Conservation (phyloP, 768 basidiomycete genomes). For the Gelatoporia subvermispora region DNA sequence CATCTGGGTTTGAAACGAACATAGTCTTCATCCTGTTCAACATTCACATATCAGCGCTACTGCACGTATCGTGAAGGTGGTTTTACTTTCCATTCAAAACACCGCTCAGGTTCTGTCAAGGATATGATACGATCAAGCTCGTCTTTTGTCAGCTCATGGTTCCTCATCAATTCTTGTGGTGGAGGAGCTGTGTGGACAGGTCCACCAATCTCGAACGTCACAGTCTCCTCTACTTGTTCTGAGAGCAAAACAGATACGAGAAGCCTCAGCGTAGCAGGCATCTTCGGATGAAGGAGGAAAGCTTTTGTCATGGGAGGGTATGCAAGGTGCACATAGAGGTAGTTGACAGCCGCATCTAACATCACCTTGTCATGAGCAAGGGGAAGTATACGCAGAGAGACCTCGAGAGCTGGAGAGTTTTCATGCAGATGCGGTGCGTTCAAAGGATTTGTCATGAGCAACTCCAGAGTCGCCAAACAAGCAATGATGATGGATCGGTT, state of each 20-base stretch:
- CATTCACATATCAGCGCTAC: background rate
- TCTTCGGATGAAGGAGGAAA: slow-evolving; percentile 65
- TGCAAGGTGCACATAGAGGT: slow-evolving; percentile 70
- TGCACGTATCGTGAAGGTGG: background rate
- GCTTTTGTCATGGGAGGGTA: slow-evolving; percentile 71
- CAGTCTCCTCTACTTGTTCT: slow-evolving; percentile 69
- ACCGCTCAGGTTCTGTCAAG: slow-evolving; percentile 70
- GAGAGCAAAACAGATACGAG: slow-evolving; percentile 62
- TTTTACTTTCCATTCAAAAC: slow-evolving; percentile 70
- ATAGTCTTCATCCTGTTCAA: slow-evolving; percentile 76
- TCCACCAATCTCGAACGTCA: slow-evolving; percentile 58
- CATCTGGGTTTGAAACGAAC: slow-evolving; percentile 70
- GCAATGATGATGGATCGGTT: slow-evolving; percentile 77
- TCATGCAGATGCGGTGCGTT: slow-evolving; percentile 51
- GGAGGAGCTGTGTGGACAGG: slow-evolving; percentile 55
- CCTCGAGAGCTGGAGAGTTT: slow-evolving; percentile 54
- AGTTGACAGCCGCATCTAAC: slow-evolving; percentile 68
- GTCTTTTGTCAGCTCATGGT: slow-evolving; percentile 67
- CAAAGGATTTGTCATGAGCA: slow-evolving; percentile 55
- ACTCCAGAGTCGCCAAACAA: slow-evolving; percentile 53
- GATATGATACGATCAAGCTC: slow-evolving; percentile 57
- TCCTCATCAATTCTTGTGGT: slow-evolving; percentile 36
- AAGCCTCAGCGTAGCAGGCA: slow-evolving; percentile 65
- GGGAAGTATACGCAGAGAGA: slow-evolving; percentile 68
- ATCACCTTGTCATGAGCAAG: slow-evolving; percentile 65